Percentiles rank a stretch among this genome's conserved stretches.
These are phyloP conservation scores for Eucalyptus curtisii DNA, from an alignment of 345 rosid genomes.

Conservation along the genomic window DNA sequence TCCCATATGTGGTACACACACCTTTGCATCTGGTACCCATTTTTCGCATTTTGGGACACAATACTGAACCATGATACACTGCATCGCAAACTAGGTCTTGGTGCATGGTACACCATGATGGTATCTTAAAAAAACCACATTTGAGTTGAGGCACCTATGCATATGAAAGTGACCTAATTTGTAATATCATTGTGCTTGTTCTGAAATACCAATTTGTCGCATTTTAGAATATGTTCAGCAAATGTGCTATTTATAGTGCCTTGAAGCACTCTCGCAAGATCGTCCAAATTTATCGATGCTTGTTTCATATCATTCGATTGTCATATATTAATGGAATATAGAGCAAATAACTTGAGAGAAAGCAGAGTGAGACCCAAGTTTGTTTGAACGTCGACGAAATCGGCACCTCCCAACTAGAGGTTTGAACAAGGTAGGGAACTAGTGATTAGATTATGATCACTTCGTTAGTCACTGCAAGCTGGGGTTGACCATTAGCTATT, in stretches of 20 bases:
- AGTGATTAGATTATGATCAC: neutral
- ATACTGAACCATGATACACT: neutral
- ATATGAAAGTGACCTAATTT: neutral
- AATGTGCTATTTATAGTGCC: neutral
- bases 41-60: neutral
- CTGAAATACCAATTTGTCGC: neutral
- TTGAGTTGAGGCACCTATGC: neutral
- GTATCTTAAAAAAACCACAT: neutral
- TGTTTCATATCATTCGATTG: neutral
- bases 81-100: neutral
- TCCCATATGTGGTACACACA: neutral
- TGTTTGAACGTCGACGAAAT: neutral
- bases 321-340: neutral
- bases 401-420: neutral
- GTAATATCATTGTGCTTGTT: neutral
- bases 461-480: neutral
- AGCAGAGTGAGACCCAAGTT: neutral
- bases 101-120: neutral
- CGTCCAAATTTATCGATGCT: neutral
- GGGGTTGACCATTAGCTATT: neutral
- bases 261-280: neutral
- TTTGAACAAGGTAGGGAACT: neutral
- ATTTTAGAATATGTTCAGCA: neutral
- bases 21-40: neutral
- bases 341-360: neutral